Percentiles rank a stretch among this genome's conserved stretches.
Conservation (phyloP, 1,284 basidiomycete species). For the Xanthoconium separans region DNA sequence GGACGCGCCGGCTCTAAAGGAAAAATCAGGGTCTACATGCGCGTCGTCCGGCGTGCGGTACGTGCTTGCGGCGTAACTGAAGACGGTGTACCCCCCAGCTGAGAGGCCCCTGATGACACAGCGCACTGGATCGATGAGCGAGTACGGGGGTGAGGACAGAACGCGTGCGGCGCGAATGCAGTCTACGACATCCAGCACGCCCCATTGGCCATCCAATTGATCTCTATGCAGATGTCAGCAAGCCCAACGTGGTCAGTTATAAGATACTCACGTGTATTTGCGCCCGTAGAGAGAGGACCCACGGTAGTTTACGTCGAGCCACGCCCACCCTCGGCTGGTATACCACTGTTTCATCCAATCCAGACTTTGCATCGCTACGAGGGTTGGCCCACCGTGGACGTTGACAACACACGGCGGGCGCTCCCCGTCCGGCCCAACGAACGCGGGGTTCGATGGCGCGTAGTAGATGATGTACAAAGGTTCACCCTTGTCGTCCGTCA, state of each 20-base stretch:
- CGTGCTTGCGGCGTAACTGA: not conserved
- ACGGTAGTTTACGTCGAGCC: conserved; percentile 5
- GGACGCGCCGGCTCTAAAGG: not conserved
- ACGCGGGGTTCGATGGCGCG: not conserved
- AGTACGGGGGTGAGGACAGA: not conserved
- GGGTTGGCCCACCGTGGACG: not conserved
- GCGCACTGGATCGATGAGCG: not conserved
- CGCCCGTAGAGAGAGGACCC: conserved; percentile 1
- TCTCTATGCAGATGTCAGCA: not conserved
- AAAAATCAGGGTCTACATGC: not conserved
- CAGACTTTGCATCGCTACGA: not conserved
- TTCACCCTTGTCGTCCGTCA: not conserved
- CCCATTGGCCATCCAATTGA: not conserved
- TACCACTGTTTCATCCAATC: conserved; percentile 3
- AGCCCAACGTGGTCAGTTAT: no score
- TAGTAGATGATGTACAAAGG: conserved; percentile 2
- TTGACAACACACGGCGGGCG: not conserved
- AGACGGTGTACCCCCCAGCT: conserved; percentile 1
- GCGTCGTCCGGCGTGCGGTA: not conserved
- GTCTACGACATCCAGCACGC: conserved; percentile 1
- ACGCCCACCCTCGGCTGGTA: conserved; percentile 5
- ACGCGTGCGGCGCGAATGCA: not conserved
- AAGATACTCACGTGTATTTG: conserved; percentile 1
- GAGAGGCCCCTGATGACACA: conserved; percentile 3
- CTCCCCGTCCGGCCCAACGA: not conserved